These are phyloP conservation scores for Xylaria digitata DNA, from an alignment of 2,329 filamentous ascomycete genomes.

Conservation along the genomic window DNA sequence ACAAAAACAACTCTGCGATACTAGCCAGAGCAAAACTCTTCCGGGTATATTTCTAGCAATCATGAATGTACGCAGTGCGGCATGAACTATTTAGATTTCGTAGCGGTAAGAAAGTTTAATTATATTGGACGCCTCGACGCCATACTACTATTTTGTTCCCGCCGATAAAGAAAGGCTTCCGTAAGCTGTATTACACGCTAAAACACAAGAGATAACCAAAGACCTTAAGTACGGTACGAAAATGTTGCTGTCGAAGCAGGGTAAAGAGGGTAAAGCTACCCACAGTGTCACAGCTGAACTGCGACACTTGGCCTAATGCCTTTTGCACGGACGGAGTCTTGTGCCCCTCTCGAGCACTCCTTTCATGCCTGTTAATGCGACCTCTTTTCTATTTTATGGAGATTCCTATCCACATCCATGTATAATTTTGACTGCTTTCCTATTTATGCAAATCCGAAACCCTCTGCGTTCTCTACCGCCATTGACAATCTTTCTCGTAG, in stretches of 20 bases:
- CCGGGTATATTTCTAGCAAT: not conserved
- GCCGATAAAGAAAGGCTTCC: not conserved
- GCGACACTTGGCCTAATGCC: not conserved
- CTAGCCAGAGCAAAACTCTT: slow-evolving; percentile 5
- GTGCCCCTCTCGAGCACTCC: not conserved
- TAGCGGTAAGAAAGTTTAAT: not conserved
- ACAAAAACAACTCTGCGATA: slow-evolving; percentile 2
- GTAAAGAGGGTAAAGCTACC: not conserved
- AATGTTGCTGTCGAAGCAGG: not conserved
- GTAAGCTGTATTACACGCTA: slow-evolving; percentile 24
- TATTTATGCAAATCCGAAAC: slow-evolving; percentile 82
- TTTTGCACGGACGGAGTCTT: not conserved
- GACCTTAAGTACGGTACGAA: slow-evolving; percentile 1
- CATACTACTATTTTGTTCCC: not conserved
- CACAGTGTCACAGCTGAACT: not conserved
- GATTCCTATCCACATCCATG: slow-evolving; percentile 6
- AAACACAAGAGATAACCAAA: slow-evolving; percentile 15
- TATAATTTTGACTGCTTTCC: not conserved
- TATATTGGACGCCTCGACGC: not conserved
- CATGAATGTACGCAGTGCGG: not conserved
- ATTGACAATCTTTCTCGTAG: slow-evolving; percentile 81
- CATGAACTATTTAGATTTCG: not conserved
- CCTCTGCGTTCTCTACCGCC: slow-evolving; percentile 87
- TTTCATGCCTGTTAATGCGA: not conserved
- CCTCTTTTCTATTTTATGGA: slow-evolving; percentile 22